A percentile compares a stretch with the other conserved stretches of the same genome.
Conservation (phyloP, 805 yeast species). For the Pichia nakasei region DNA sequence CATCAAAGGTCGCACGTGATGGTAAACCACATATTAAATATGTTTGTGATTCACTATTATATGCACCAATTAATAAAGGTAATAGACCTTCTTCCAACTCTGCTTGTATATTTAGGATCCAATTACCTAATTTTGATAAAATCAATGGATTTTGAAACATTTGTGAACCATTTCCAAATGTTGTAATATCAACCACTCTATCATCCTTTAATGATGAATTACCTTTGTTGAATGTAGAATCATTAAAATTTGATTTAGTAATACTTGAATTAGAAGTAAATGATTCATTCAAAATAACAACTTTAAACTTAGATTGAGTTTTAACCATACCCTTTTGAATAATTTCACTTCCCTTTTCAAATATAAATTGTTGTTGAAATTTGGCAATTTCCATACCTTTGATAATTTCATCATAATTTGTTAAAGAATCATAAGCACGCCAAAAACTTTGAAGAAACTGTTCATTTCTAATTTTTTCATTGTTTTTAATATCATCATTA, state of each 20-base stretch:
- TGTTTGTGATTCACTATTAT: constrained; percentile 64
- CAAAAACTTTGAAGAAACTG: constrained; percentile 38
- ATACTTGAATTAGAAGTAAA: constrained; percentile 18
- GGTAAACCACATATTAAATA: constrained; percentile 86
- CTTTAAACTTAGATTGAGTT: constrained; percentile 68
- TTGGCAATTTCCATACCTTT: constrained; percentile 84
- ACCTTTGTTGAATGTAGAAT: constrained; percentile 9
- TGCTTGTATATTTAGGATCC: constrained; percentile 86
- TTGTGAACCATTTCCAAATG: constrained; percentile 53
- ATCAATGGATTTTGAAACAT: constrained; percentile 83
- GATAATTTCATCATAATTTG: constrained; percentile 40
- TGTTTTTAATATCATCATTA: constrained; percentile 12
- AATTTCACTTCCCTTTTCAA: constrained; percentile 82
- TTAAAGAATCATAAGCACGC: constrained; percentile 50
- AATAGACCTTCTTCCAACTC: constrained; percentile 60
- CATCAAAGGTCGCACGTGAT: constrained; percentile 55
- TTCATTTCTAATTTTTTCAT: constrained; percentile 16
- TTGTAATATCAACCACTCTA: constrained; percentile 24
- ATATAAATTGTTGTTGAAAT: constrained; percentile 69
- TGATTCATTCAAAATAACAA: constrained; percentile 81
- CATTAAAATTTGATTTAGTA: constrained; percentile 10
- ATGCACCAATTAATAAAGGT: constrained; percentile 81
- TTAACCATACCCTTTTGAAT: constrained; percentile 75
- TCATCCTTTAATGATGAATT: constrained; percentile 15
- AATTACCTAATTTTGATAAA: constrained; percentile 71